Evolutionary conservation across 495 filamentous ascomycete species (phyloP).

Genomic region (Xylaria bambusicola): DNA sequence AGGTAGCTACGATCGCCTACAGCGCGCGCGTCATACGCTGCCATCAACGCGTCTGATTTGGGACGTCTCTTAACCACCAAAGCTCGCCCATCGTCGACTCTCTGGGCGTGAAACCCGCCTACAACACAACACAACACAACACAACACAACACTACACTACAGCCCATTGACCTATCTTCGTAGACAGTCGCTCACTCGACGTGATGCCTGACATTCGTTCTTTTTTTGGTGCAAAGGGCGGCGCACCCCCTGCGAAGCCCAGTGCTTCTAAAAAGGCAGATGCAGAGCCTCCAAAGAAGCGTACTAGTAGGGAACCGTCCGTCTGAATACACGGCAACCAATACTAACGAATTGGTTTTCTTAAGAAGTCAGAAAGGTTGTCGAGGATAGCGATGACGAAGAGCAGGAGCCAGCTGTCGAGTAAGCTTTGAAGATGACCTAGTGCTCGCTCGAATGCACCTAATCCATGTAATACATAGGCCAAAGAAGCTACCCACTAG

Average conservation of each 20-base stretch:
- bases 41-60: constrained; percentile 16
- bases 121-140: not conserved
- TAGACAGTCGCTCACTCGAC: not conserved
- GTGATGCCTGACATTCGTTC: constrained; percentile 79
- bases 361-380: constrained; percentile 66
- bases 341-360: constrained; percentile 25
- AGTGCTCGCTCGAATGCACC: not conserved
- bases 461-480: constrained; percentile 19
- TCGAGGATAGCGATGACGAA: constrained; percentile 78
- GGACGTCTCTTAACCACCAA: not conserved
- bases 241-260: constrained; percentile 47
- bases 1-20: no score
- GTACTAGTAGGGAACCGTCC: constrained; percentile 40
- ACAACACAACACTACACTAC: not conserved
- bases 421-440: constrained; percentile 26
- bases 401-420: constrained; percentile 46
- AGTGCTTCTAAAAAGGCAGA: constrained; percentile 46
- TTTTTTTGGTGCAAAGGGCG: constrained; percentile 72
- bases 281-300: constrained; percentile 41
- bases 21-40: constrained; percentile 15
- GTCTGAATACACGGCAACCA: not conserved
- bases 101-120: not conserved
- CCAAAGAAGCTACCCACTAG: constrained; percentile 41
- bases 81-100: constrained; percentile 1
- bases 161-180: not conserved